A percentile compares a stretch with the other conserved stretches of the same genome.
phyloP scores from a whole-genome alignment of 257 asterid species.

The Fraxinus americana region DNA sequence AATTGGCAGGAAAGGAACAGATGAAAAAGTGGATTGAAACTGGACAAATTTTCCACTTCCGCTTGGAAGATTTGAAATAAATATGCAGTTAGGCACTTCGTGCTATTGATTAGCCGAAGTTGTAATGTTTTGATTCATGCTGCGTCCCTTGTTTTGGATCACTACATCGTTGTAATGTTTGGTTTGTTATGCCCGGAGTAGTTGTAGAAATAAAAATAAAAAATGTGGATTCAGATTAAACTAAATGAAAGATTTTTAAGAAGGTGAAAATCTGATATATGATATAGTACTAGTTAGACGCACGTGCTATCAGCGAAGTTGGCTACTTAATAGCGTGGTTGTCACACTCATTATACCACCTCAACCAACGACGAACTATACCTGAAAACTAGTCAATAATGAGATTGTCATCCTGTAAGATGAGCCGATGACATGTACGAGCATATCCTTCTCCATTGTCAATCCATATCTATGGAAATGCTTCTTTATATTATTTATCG shows the following conservation, averaged over 20 bases:
- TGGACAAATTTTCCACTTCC: no score
- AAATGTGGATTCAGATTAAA: constrained; percentile 8
- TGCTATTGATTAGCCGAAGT: no score
- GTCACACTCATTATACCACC: constrained; percentile 71
- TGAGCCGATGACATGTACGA: constrained; percentile 57
- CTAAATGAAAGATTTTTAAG: constrained; percentile 29
- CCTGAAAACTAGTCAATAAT: constrained; percentile 88
- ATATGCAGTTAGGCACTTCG: no score
- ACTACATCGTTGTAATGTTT: no score
- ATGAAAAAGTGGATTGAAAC: not conserved
- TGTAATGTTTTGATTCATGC: no score
- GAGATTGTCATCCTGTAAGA: constrained; percentile 67
- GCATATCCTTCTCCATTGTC: constrained; percentile 62
- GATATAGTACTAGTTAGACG: not conserved
- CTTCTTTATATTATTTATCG: constrained; percentile 53
- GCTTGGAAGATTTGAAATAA: no score
- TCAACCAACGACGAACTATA: constrained; percentile 68
- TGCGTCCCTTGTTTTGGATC: no score
- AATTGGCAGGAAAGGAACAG: constrained; percentile 31
- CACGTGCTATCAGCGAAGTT: no score
- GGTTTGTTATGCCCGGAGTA: no score
- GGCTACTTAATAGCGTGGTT: constrained; percentile 25
- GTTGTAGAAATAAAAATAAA: no score
- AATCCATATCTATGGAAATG: constrained; percentile 79
- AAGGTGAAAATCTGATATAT: constrained; percentile 33